phyloP scores from a whole-genome alignment of 2,329 filamentous ascomycete species.

The Penicillium sp. region DNA sequence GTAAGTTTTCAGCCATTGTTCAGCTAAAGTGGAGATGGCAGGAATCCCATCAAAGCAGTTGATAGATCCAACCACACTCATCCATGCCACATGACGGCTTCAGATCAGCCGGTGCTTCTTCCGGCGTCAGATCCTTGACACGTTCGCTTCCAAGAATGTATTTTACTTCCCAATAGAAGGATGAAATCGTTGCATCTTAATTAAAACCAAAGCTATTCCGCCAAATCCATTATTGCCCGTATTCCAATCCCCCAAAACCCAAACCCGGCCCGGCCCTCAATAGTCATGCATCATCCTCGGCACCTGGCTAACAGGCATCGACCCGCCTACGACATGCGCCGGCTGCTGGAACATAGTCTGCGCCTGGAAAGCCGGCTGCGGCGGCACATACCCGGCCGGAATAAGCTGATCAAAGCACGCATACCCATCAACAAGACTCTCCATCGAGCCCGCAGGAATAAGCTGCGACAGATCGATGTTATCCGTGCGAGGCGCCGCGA shows the following conservation, averaged over 20 bases:
- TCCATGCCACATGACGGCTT: neutral
- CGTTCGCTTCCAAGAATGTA: neutral
- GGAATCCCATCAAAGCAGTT: too few species aligned
- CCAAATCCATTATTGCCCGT: neutral
- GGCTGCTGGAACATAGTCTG: slow-evolving; percentile 21
- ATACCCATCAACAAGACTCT: slow-evolving; percentile 26
- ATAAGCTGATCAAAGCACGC: slow-evolving; percentile 27
- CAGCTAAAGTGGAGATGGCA: too few species aligned
- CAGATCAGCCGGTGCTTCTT: too few species aligned
- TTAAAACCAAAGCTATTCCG: neutral
- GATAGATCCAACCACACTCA: too few species aligned
- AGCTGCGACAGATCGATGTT: slow-evolving; percentile 26
- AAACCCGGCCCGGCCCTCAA: neutral
- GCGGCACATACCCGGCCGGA: slow-evolving; percentile 17
- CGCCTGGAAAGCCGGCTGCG: slow-evolving; percentile 15
- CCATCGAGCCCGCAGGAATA: slow-evolving; percentile 19
- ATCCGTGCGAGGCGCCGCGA: slow-evolving; percentile 16
- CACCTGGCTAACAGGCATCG: slow-evolving; percentile 24
- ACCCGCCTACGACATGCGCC: slow-evolving; percentile 15
- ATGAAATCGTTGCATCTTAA: neutral
- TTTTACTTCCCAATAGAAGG: neutral
- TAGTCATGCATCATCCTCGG: slow-evolving; percentile 26
- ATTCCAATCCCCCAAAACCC: neutral
- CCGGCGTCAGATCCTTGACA: too few species aligned
- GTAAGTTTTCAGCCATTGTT: too few species aligned